Evolutionary conservation across 805 yeast species (phyloP).

Genomic region (Lipomyces yamadae): DNA sequence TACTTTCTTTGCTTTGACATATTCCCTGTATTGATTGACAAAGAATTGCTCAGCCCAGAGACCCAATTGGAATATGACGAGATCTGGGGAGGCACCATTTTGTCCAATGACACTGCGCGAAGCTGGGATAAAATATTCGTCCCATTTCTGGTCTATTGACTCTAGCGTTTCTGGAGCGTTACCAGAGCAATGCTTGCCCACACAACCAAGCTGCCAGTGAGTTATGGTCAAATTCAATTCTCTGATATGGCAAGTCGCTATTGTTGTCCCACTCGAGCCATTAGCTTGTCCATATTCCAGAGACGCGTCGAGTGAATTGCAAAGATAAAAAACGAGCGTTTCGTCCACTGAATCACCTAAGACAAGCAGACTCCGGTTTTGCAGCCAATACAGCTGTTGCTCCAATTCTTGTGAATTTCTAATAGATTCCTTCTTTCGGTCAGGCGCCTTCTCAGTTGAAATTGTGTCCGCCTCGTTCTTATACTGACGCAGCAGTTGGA

Average conservation of each 20-base stretch:
- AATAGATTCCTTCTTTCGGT: neutral
- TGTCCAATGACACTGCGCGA: neutral
- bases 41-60: constrained; percentile 19
- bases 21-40: neutral
- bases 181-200: constrained; percentile 17
- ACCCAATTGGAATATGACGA: constrained; percentile 18
- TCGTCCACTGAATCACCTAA: constrained; percentile 33
- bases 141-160: constrained; percentile 21
- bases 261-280: constrained; percentile 15
- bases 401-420: constrained; percentile 1
- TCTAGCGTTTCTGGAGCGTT: constrained; percentile 2
- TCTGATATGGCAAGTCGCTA: constrained; percentile 13
- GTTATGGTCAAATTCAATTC: constrained; percentile 13
- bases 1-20: neutral
- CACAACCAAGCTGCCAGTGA: constrained; percentile 21
- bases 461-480: neutral
- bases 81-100: constrained; percentile 19
- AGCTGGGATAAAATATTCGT: constrained; percentile 6
- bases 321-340: constrained; percentile 15
- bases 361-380: constrained; percentile 25
- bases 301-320: constrained; percentile 18
- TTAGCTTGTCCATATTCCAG: constrained; percentile 17
- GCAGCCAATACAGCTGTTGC: constrained; percentile 19
- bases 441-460: neutral
- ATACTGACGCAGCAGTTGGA: neutral